Conservation (phyloP, 2,329 filamentous ascomycete species). For the Fusarium sacchari region DNA sequence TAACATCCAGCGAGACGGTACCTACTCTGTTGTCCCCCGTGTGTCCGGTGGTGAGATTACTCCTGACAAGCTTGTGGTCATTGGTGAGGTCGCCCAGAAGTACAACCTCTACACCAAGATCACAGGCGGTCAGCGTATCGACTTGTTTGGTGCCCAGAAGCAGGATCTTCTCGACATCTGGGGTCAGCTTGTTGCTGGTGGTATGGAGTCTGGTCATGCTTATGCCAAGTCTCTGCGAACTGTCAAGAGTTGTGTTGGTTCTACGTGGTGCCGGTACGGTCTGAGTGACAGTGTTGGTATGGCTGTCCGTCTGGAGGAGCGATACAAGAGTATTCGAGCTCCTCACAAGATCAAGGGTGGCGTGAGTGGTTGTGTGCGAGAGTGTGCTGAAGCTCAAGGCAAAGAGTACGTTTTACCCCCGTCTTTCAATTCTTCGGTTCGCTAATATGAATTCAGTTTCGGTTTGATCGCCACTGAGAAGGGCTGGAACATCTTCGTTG, state of each 20-base stretch:
- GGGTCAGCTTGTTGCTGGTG: slow-evolving; percentile 80
- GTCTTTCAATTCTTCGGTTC: not conserved
- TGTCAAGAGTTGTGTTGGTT: slow-evolving; percentile 91
- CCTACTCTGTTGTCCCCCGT: slow-evolving; percentile 87
- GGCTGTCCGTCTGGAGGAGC: slow-evolving; percentile 86
- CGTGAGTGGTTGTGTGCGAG: slow-evolving; percentile 89
- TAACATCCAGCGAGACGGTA: slow-evolving; percentile 92
- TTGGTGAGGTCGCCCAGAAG: slow-evolving; percentile 85
- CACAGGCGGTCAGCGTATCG: slow-evolving; percentile 89
- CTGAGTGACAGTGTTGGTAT: slow-evolving; percentile 92
- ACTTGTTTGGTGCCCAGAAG: slow-evolving; percentile 91
- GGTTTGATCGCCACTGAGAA: slow-evolving; percentile 92
- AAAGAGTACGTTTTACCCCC: slow-evolving; percentile 75
- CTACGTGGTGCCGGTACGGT: slow-evolving; percentile 90
- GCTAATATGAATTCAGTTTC: slow-evolving; percentile 63
- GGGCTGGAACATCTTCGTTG: slow-evolving; percentile 93
- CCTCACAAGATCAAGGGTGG: slow-evolving; percentile 94
- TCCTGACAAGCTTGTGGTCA: slow-evolving; percentile 83
- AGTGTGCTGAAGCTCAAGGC: slow-evolving; percentile 91
- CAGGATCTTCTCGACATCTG: slow-evolving; percentile 86
- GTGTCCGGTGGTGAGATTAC: slow-evolving; percentile 89
- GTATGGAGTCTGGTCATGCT: slow-evolving; percentile 90
- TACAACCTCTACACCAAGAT: slow-evolving; percentile 91
- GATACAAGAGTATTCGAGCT: slow-evolving; percentile 89
- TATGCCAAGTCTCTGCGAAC: slow-evolving; percentile 91